Evolutionary conservation across 2,329 filamentous ascomycete genomes (phyloP).

Genomic region (Colletotrichum tropicicola): DNA sequence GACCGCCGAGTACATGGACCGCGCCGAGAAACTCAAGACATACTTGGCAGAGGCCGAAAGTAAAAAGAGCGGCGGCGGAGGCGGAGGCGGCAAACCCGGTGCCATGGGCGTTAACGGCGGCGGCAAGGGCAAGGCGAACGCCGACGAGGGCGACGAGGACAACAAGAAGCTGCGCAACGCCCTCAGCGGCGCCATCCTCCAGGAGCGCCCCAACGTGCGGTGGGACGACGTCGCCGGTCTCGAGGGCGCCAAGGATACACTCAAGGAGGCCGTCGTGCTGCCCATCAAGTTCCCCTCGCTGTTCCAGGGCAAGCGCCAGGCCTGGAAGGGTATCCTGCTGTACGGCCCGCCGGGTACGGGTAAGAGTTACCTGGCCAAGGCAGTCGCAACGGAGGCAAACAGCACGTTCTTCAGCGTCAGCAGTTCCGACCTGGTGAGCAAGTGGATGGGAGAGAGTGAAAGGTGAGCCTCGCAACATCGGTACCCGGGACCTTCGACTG

Average conservation of each 20-base stretch:
- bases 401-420: conserved; percentile 99
- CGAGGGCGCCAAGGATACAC: conserved; percentile 91
- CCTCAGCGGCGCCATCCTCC: conserved; percentile 88
- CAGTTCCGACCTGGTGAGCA: conserved; percentile 95
- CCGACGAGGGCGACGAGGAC: conserved; percentile 84
- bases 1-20: conserved; percentile 97
- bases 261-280: conserved; percentile 97
- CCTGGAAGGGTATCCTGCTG: conserved; percentile 97
- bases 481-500: no score
- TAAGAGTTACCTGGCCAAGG: conserved; percentile 97
- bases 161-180: conserved; percentile 95
- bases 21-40: conserved; percentile 95
- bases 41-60: conserved; percentile 81
- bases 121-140: conserved; percentile 66
- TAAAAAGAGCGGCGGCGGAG: conserved; percentile 75
- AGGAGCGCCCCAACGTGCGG: conserved; percentile 94
- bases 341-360: conserved; percentile 97
- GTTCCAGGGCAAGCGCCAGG: conserved; percentile 94
- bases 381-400: conserved; percentile 97
- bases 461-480: conserved; percentile 65
- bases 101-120: conserved; percentile 73
- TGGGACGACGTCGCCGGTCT: conserved; percentile 99
- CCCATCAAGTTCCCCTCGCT: conserved; percentile 98
- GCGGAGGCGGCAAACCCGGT: conserved; percentile 68
- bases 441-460: conserved; percentile 99